Evolutionary conservation across 1,284 basidiomycete genomes (phyloP), one percentile per base, ranked within the genome.

Genomic region (Megacollybia platyphylla): DNA sequence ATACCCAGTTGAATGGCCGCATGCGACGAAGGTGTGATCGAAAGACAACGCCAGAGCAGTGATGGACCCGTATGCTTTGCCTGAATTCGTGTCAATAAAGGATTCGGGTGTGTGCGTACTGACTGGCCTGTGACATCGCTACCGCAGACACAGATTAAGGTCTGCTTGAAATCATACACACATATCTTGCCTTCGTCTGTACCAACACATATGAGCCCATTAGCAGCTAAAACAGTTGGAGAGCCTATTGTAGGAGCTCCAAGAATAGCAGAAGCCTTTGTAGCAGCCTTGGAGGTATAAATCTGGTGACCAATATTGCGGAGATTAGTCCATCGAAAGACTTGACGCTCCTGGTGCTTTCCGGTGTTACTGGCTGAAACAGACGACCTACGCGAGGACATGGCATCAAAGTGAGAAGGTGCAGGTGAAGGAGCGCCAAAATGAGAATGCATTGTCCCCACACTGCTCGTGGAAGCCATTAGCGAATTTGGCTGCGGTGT

Each of bases 151-250:
- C 80, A 81, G 50, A 79, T 80, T 45, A 94, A 56, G 2, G 82
- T 80, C 57, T 97, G 93, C 49, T 81, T 81, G 59, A 96, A 97
- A 56, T 92, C 88, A 59, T 92, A 94, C 1, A 97, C 85, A 39
- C 82, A 70, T 28, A 86, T 72, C 54, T 72, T 78, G 4, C 93
- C 96, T 17, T 67, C 64, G 37, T 82, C 77, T 0, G 86, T 92
- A 3, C 96, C 96, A 4, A 97, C 68, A 47, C 90, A 97, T 29
- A 99, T 77, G 47, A 96, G 64, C 0, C 92, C 93, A 51, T 88
- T 88, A 7, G 87, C 85, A 7, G 86, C 80, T 44, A 97, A 61
- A 8, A 87, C 86, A 0, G 83, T 89, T 0, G 93, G 90, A 0
- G 62, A 64, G 0, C 87, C 86, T 13, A 71, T 54, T 4, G 64